Evolutionary conservation across 139 green algal species (phyloP).

Genomic region (Nannochloris sp.): DNA sequence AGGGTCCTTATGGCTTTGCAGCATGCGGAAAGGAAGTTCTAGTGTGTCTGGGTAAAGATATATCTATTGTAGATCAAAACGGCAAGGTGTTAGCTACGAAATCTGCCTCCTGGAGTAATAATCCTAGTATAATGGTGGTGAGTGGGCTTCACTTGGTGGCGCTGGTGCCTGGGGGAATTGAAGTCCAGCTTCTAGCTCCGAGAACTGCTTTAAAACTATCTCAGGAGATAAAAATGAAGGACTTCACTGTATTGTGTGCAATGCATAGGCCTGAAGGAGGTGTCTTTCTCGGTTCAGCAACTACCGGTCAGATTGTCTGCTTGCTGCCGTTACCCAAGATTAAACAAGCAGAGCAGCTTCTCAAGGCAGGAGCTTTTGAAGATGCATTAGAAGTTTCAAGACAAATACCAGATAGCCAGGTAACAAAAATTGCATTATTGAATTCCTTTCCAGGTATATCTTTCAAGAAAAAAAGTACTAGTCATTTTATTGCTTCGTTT

Average conservation of each 20-base stretch:
- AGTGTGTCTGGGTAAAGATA: neutral
- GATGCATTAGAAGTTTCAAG: conserved; percentile 57
- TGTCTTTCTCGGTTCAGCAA: neutral
- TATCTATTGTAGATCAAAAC: neutral
- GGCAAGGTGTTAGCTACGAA: neutral
- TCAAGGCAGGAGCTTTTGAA: conserved; percentile 42
- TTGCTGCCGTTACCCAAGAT: conserved; percentile 27
- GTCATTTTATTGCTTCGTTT: neutral
- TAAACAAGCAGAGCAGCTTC: conserved; percentile 52
- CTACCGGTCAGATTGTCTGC: conserved; percentile 35
- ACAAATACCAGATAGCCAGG: conserved; percentile 24
- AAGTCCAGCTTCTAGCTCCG: conserved; percentile 30
- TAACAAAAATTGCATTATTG: conserved; percentile 21
- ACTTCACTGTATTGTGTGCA: too few relatives aligned
- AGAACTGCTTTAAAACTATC: neutral
- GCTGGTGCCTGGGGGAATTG: conserved; percentile 33
- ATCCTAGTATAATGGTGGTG: conserved; percentile 31
- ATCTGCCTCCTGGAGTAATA: conserved; percentile 37
- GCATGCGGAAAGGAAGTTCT: neutral
- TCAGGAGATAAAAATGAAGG: too few relatives aligned
- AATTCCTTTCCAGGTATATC: too few relatives aligned
- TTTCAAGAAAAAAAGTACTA: conserved; percentile 2
- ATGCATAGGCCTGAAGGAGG: neutral
- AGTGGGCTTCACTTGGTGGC: conserved; percentile 45
- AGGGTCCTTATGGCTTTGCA: neutral